Evolutionary conservation across 352 stramenopile genomes (phyloP).

Genomic region (Pythium brachiatum): DNA sequence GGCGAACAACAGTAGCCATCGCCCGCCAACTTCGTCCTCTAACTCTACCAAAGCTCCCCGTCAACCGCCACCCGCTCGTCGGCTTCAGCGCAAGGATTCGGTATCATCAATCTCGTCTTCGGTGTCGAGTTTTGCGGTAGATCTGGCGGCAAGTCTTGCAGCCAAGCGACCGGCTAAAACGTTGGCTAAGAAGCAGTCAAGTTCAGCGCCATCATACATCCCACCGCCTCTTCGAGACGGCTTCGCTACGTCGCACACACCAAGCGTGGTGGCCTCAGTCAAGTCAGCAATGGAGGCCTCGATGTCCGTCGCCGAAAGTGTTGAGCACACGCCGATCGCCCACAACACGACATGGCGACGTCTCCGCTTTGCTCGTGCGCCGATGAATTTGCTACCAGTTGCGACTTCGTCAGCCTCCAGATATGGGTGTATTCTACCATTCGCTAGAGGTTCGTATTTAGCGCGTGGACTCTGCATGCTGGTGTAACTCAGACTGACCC

Average conservation of each 20-base stretch:
- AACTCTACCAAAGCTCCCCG: background rate
- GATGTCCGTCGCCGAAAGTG: background rate
- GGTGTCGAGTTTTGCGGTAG: background rate
- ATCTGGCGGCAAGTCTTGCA: background rate
- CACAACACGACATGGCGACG: background rate
- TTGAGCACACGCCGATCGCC: background rate
- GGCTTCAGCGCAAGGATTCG: background rate
- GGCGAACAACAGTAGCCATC: background rate
- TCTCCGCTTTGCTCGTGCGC: constrained; percentile 7
- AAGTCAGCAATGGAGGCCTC: background rate
- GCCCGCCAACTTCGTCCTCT: background rate
- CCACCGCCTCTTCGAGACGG: background rate
- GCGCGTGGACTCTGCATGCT: background rate
- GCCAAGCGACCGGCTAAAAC: background rate
- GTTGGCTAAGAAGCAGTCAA: background rate
- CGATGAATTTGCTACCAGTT: constrained; percentile 26
- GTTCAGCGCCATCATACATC: background rate
- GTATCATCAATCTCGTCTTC: background rate
- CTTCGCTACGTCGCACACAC: background rate
- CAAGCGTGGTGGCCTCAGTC: background rate
- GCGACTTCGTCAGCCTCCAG: background rate
- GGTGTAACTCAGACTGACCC: background rate
- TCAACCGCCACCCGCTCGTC: background rate
- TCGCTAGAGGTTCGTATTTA: constrained; percentile 4
- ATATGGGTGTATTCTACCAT: background rate